Evolutionary conservation across 768 basidiomycete genomes (phyloP).

Genomic region (Floccularia luteovirens): DNA sequence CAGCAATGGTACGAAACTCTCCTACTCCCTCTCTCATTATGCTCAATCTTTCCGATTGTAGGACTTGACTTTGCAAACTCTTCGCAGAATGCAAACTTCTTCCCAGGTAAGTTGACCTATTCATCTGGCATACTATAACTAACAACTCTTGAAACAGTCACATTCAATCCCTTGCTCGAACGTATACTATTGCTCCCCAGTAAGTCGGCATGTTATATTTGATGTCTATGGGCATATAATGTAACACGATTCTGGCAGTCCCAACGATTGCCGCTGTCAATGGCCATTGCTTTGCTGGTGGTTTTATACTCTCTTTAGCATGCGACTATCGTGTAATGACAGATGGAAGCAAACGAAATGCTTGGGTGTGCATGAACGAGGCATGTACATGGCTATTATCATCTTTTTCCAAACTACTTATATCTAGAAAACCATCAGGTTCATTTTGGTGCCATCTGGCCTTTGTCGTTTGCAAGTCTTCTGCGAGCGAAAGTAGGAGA

Average conservation of each 20-base stretch:
- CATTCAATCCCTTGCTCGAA: slow-evolving; percentile 65
- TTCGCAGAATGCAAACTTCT: slow-evolving; percentile 49
- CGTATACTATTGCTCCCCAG: slow-evolving; percentile 74
- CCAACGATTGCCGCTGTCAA: slow-evolving; percentile 77
- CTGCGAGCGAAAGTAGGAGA: slow-evolving; percentile 59
- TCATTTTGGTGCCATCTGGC: slow-evolving; percentile 79
- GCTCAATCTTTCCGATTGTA: slow-evolving; percentile 13
- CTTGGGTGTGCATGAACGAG: slow-evolving; percentile 94
- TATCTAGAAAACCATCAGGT: slow-evolving; percentile 31
- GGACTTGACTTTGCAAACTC: slow-evolving; percentile 59
- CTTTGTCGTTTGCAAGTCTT: slow-evolving; percentile 60
- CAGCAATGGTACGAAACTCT: slow-evolving; percentile 54
- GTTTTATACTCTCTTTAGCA: slow-evolving; percentile 67
- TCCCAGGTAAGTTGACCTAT: slow-evolving; percentile 40
- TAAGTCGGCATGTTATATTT: slow-evolving; percentile 21
- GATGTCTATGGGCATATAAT: neutral
- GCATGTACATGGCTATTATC: slow-evolving; percentile 24
- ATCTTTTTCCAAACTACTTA: neutral
- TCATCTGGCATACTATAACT: slow-evolving; percentile 3
- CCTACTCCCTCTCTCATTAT: neutral
- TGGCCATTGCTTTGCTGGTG: slow-evolving; percentile 83
- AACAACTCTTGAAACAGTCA: slow-evolving; percentile 31
- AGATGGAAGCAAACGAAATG: slow-evolving; percentile 66
- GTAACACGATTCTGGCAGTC: slow-evolving; percentile 32
- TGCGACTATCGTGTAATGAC: slow-evolving; percentile 92